Conservation (phyloP, 2,329 filamentous ascomycete species). For the Neofusicoccum ribis region DNA sequence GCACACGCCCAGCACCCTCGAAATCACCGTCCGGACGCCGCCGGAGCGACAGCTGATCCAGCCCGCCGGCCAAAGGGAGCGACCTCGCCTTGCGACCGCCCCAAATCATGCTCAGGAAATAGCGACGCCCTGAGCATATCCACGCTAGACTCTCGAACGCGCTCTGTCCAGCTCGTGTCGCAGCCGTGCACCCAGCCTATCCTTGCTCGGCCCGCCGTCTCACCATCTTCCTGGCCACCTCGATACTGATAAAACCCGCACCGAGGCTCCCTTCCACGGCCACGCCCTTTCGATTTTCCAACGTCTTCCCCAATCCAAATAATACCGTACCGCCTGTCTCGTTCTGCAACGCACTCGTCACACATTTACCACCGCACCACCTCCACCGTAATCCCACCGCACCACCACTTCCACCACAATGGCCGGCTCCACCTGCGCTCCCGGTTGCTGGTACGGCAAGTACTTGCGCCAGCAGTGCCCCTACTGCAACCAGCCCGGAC, state of each 20-base stretch:
- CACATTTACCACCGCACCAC: neutral
- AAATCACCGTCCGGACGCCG: neutral
- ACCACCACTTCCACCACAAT: neutral
- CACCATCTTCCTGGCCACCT: constrained; percentile 7
- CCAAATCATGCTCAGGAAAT: neutral
- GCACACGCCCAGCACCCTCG: neutral
- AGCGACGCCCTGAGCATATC: neutral
- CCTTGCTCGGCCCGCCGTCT: constrained; percentile 8
- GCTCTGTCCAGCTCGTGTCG: neutral
- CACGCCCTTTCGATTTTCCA: neutral
- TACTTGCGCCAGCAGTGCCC: constrained; percentile 12
- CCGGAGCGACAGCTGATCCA: constrained; percentile 6
- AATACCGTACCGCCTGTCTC: neutral
- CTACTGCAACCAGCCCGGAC: neutral
- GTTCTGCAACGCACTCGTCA: neutral
- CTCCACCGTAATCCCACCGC: neutral
- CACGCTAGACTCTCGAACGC: neutral
- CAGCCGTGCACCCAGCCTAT: neutral
- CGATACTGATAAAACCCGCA: constrained; percentile 8
- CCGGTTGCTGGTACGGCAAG: constrained; percentile 13
- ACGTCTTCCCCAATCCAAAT: neutral
- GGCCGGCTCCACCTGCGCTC: constrained; percentile 12
- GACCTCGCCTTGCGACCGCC: neutral
- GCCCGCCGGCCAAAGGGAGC: constrained; percentile 1
- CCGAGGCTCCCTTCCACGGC: neutral